A percentile compares a stretch with the other conserved stretches of the same genome.
These are phyloP conservation scores for Vaccinium corymbosum DNA, from an alignment of 148 eudicot species.

Conservation along the genomic window DNA sequence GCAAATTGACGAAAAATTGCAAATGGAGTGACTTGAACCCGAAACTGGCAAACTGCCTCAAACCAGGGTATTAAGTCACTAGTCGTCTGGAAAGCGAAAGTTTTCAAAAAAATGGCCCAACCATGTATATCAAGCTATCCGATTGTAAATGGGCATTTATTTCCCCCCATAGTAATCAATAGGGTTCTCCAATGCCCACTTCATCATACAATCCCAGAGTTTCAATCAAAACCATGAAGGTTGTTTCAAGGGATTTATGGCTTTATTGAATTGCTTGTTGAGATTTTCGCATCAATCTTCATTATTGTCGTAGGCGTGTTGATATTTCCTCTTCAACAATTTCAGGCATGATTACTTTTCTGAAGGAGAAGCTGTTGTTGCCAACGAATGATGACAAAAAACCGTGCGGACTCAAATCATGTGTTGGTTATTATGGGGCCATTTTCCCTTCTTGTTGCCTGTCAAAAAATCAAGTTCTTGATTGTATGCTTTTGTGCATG, in stretches of 20 bases:
- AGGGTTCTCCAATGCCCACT: not conserved
- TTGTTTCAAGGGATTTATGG: not conserved
- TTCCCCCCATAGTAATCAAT: not conserved
- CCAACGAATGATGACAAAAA: constrained; percentile 59
- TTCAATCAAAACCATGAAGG: not conserved
- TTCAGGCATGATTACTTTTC: constrained; percentile 68
- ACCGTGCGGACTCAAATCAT: not conserved
- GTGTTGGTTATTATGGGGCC: not conserved
- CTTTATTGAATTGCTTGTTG: not conserved
- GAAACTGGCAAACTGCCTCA: not conserved
- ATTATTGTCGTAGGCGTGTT: not conserved
- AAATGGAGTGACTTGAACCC: not conserved
- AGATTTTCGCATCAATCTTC: not conserved
- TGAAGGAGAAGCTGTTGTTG: constrained; percentile 48
- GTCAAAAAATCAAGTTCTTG: constrained; percentile 2
- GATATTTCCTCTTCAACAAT: not conserved
- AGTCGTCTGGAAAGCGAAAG: not conserved
- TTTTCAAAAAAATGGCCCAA: not conserved
- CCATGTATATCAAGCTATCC: not conserved
- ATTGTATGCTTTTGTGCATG: not conserved
- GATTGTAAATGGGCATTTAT: not conserved
- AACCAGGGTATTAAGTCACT: not conserved
- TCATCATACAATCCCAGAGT: not conserved
- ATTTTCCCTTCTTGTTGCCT: not conserved
- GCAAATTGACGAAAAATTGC: not conserved